Percentiles rank a stretch among this genome's conserved stretches.
These are phyloP conservation scores for Alternaria sp. DNA, from an alignment of 2,329 filamentous ascomycete species.

Conservation along the genomic window DNA sequence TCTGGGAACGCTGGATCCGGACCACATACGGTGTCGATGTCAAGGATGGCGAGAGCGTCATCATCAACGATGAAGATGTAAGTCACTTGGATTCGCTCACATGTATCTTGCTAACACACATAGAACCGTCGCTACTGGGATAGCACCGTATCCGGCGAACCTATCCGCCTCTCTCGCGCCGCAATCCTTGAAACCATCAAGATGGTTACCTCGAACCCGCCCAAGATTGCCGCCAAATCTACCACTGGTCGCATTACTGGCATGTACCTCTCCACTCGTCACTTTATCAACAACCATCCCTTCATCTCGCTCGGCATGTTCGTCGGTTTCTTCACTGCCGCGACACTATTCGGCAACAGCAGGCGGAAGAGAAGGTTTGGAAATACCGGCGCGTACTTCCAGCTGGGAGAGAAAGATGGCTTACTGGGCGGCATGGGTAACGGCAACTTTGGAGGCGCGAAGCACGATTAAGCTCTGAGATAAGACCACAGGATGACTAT, in stretches of 20 bases:
- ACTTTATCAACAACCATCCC: slow-evolving; percentile 53
- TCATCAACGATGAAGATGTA: slow-evolving; percentile 97
- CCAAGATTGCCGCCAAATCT: slow-evolving; percentile 76
- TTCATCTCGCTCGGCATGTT: slow-evolving; percentile 60
- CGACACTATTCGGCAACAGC: slow-evolving; percentile 44
- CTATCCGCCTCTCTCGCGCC: slow-evolving; percentile 86
- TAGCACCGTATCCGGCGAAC: slow-evolving; percentile 82
- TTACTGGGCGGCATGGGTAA: slow-evolving; percentile 61
- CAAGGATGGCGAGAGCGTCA: slow-evolving; percentile 82
- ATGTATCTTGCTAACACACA: slow-evolving; percentile 8
- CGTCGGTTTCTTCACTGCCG: slow-evolving; percentile 62
- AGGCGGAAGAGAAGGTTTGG: slow-evolving; percentile 53
- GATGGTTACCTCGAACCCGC: slow-evolving; percentile 71
- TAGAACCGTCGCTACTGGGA: slow-evolving; percentile 97
- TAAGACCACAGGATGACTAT: neutral
- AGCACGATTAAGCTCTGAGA: slow-evolving; percentile 33
- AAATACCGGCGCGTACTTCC: slow-evolving; percentile 65
- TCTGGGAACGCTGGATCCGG: slow-evolving; percentile 96
- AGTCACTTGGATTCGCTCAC: slow-evolving; percentile 51
- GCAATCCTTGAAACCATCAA: slow-evolving; percentile 87
- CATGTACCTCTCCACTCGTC: slow-evolving; percentile 62
- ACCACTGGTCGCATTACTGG: slow-evolving; percentile 76
- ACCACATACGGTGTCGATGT: slow-evolving; percentile 95
- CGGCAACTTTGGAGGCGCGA: slow-evolving; percentile 49
- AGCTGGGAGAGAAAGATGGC: slow-evolving; percentile 72